Percentiles rank a stretch among this genome's conserved stretches.
Evolutionary conservation across 2,329 filamentous ascomycete genomes (phyloP).

Genomic region (Mollisia scopiformis): DNA sequence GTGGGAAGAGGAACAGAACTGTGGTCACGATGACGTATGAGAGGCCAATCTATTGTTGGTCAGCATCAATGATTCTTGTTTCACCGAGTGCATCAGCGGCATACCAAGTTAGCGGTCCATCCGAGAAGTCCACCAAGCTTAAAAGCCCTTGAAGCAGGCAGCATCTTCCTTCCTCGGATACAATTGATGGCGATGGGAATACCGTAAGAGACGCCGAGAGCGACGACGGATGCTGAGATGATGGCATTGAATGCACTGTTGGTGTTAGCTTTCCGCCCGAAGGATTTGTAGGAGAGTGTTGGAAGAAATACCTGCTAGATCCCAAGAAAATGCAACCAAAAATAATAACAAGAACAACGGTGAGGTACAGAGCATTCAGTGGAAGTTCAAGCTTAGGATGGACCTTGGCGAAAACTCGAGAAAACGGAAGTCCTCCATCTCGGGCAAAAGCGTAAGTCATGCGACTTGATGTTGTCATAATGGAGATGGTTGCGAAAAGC

Average conservation of each 20-base stretch:
- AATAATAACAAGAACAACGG: constrained; percentile 61
- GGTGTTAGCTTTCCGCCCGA: neutral
- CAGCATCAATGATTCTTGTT: constrained; percentile 3
- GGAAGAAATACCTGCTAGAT: constrained; percentile 46
- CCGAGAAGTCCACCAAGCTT: constrained; percentile 55
- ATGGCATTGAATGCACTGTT: constrained; percentile 70
- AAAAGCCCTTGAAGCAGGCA: constrained; percentile 62
- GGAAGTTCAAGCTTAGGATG: constrained; percentile 65
- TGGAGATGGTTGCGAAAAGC: constrained; percentile 63
- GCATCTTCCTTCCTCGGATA: constrained; percentile 64
- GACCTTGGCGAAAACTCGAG: constrained; percentile 61
- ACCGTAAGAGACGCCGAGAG: constrained; percentile 72
- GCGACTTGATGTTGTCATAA: constrained; percentile 67
- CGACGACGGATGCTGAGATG: constrained; percentile 70
- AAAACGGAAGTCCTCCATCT: constrained; percentile 68
- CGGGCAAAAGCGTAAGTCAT: constrained; percentile 70
- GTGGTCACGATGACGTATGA: constrained; percentile 62
- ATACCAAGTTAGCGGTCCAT: constrained; percentile 61
- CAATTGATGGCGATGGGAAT: constrained; percentile 74
- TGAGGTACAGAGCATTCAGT: constrained; percentile 67
- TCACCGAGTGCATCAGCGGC: constrained; percentile 26
- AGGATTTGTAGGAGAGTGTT: neutral
- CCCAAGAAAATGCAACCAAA: constrained; percentile 73
- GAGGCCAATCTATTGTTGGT: constrained; percentile 47
- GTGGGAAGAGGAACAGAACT: constrained; percentile 66